Percentiles rank a stretch among this genome's conserved stretches.
Evolutionary conservation across 2,329 filamentous ascomycete genomes (phyloP).

Genomic region (Thelonectria olida): DNA sequence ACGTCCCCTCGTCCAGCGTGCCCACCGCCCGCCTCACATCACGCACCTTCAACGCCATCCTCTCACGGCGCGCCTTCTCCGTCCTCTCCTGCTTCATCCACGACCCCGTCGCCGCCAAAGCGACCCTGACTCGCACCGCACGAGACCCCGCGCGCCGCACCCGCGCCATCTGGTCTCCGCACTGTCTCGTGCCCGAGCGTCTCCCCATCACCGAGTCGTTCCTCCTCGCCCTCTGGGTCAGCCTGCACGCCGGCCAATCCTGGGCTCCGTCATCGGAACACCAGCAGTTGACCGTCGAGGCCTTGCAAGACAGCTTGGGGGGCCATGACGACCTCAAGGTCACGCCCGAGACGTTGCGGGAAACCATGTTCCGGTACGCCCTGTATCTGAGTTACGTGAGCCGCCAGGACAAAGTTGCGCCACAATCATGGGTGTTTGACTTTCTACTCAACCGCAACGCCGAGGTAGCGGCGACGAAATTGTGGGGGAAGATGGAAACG

Average conservation of each 20-base stretch:
- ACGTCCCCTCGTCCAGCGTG: conserved; percentile 34
- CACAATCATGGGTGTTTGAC: conserved; percentile 45
- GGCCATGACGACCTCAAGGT: conserved; percentile 31
- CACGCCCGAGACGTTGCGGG: conserved; percentile 36
- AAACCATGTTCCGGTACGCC: conserved; percentile 46
- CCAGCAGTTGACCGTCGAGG: conserved; percentile 18
- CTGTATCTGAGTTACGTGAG: conserved; percentile 47
- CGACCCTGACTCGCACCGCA: conserved; percentile 34
- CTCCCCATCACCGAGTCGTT: conserved; percentile 45
- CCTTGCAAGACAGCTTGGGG: conserved; percentile 33
- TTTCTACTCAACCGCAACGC: conserved; percentile 21
- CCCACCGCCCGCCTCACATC: conserved; percentile 44
- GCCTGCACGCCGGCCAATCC: conserved; percentile 36
- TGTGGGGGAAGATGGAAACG: not conserved
- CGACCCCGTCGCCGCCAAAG: conserved; percentile 37
- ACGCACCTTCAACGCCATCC: conserved; percentile 44
- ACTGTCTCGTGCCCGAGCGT: conserved; percentile 43
- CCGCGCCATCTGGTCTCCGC: conserved; percentile 48
- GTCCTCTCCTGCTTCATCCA: conserved; percentile 42
- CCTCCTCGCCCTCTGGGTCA: conserved; percentile 43
- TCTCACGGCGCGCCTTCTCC: conserved; percentile 40
- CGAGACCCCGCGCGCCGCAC: conserved; percentile 35
- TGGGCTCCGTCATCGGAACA: conserved; percentile 27
- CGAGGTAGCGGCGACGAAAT: not conserved
- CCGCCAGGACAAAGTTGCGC: conserved; percentile 35